A percentile compares a stretch with the other conserved stretches of the same genome.
These are phyloP conservation scores for Nemania diffusa DNA, from an alignment of 2,329 filamentous ascomycete species.

Conservation along the genomic window DNA sequence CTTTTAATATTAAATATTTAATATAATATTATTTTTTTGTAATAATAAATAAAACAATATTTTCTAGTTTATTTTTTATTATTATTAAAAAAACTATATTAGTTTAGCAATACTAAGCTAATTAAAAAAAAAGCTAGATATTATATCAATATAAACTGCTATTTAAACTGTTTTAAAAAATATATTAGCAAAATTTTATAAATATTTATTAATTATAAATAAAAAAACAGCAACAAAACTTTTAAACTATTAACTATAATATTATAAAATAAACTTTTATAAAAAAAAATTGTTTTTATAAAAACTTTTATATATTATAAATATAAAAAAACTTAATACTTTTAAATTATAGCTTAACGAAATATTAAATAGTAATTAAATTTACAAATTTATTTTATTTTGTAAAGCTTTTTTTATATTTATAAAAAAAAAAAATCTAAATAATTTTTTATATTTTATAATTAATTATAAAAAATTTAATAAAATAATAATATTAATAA, in stretches of 20 bases:
- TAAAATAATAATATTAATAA: not conserved
- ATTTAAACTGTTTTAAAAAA: too few relatives aligned
- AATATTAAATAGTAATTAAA: too few relatives aligned
- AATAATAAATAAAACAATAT: not conserved
- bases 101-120: too few relatives aligned
- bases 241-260: constrained; percentile 1
- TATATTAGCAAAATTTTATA: constrained; percentile 6
- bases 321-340: not conserved
- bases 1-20: not conserved
- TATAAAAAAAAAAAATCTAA: too few relatives aligned
- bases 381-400: too few relatives aligned
- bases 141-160: too few relatives aligned
- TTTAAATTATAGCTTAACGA: too few relatives aligned
- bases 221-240: not conserved
- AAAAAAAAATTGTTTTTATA: not conserved
- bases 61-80: too few relatives aligned
- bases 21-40: constrained; percentile 4
- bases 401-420: too few relatives aligned
- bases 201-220: constrained; percentile 2
- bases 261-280: not conserved
- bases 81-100: too few relatives aligned
- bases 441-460: not conserved
- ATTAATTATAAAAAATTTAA: not conserved
- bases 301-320: not conserved
- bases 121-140: too few relatives aligned